phyloP scores from a whole-genome alignment of 768 basidiomycete species.

The Coprinopsis strossmayeri region DNA sequence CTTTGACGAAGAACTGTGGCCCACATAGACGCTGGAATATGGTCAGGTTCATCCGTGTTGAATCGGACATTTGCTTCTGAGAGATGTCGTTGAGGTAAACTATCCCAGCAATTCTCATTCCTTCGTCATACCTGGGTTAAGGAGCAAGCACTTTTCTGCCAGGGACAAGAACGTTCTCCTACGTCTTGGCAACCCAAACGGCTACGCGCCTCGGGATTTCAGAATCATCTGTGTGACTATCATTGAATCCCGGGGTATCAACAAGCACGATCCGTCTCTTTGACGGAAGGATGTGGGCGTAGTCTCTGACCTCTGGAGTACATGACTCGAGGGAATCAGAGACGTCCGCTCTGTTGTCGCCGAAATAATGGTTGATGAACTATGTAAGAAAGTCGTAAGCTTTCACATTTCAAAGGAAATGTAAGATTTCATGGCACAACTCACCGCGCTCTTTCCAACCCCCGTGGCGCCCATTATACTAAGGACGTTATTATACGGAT shows the following conservation, averaged over 20 bases:
- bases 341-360: not conserved
- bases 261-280: slow-evolving; percentile 16
- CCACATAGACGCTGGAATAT: slow-evolving; percentile 12
- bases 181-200: slow-evolving; percentile 18
- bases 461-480: slow-evolving; percentile 22
- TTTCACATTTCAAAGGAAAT: not conserved
- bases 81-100: slow-evolving; percentile 12
- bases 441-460: slow-evolving; percentile 16
- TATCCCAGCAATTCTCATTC: slow-evolving; percentile 9
- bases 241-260: slow-evolving; percentile 24
- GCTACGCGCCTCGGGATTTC: slow-evolving; percentile 20
- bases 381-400: not conserved
- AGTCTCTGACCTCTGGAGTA: not conserved
- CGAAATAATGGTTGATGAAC: slow-evolving; percentile 6
- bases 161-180: not conserved
- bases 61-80: slow-evolving; percentile 7
- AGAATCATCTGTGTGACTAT: slow-evolving; percentile 15
- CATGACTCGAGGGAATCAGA: not conserved
- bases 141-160: not conserved
- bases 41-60: slow-evolving; percentile 5
- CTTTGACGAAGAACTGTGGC: slow-evolving; percentile 5
- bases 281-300: not conserved
- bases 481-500: not conserved
- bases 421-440: not conserved
- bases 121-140: slow-evolving; percentile 1